These are phyloP conservation scores for Corniculantispora saksenae DNA, from an alignment of 2,329 filamentous ascomycete genomes.

Conservation along the genomic window DNA sequence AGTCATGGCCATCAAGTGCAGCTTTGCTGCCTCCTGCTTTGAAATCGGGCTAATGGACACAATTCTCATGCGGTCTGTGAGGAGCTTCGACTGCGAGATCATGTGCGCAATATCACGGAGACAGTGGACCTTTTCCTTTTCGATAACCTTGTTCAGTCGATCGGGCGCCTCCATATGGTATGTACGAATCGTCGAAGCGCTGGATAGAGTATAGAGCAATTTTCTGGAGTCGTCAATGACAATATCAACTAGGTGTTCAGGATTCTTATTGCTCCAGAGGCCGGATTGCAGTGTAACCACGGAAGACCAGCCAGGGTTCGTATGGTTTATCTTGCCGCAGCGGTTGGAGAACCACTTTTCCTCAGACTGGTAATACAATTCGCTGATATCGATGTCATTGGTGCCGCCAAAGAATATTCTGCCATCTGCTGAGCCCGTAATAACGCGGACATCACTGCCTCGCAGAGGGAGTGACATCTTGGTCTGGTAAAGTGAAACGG, in stretches of 20 bases:
- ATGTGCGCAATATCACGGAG: slow-evolving; percentile 82
- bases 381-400: slow-evolving; percentile 83
- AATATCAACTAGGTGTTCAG: slow-evolving; percentile 74
- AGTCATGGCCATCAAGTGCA: slow-evolving; percentile 88
- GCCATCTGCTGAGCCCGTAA: slow-evolving; percentile 79
- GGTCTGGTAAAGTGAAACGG: slow-evolving; percentile 82
- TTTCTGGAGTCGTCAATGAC: slow-evolving; percentile 85
- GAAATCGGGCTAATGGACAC: slow-evolving; percentile 86
- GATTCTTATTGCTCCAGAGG: slow-evolving; percentile 52
- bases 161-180: slow-evolving; percentile 77
- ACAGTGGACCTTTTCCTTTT: slow-evolving; percentile 63
- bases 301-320: slow-evolving; percentile 69
- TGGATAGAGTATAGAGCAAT: slow-evolving; percentile 89
- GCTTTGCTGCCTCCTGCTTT: slow-evolving; percentile 73
- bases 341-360: slow-evolving; percentile 94
- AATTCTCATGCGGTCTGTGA: slow-evolving; percentile 70
- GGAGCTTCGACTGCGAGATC: slow-evolving; percentile 70
- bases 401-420: slow-evolving; percentile 90
- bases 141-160: slow-evolving; percentile 63
- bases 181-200: slow-evolving; percentile 82
- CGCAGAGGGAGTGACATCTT: slow-evolving; percentile 78
- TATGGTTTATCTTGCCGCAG: slow-evolving; percentile 88
- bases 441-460: slow-evolving; percentile 73
- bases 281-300: slow-evolving; percentile 55
- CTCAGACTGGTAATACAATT: slow-evolving; percentile 94